Evolutionary conservation across 176 grass and related monocot genomes (phyloP), one percentile per base, ranked within the genome.

Genomic region (Musa troglodytarum): DNA sequence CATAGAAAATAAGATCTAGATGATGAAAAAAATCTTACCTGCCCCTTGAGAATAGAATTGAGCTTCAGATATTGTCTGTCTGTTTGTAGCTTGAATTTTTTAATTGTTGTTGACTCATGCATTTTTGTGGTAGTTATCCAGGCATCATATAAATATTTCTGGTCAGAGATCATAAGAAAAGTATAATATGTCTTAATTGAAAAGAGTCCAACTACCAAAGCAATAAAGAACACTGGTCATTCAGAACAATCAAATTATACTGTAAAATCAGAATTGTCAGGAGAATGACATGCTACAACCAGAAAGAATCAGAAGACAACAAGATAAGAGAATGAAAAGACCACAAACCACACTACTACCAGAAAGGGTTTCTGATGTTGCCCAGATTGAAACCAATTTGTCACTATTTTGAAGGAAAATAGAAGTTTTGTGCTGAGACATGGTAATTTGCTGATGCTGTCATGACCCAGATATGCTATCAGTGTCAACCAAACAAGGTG

Each of bases 61-160:
- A 95, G 88, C 82, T 99, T 89, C 83, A 88, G 82, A 77, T 81
- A 86, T 77, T 89, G 87, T 80, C 24, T 74, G 52, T 86, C 76
- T 69, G 94, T 67, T 65, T 94, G 88, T 68, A 99, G 73, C 76
- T 92, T 83, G 49, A 99, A 84, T 67, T 85, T 94, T 76, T 85
- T 89, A 85, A 85, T 74, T 77, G 89, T 86, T 83, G 88, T 82
- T 62, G 85, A 92, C 56, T 99, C 88, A 12, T 83, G 91, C 86
- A 91, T 86, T 62, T 90, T 81, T 66, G 88, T 74, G 66, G 89
- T 86, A 84, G 86, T 83, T 82, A 89, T 81, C 96, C 96, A 99
- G 57, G 91, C 83, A 92, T 89, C 82, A 84, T 82, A 92, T 76
- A 99, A 78, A 79, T 85, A 83, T 84, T 93, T 95, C 96, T 99